Conservation (phyloP, 2,329 filamentous ascomycete species). For the Zymoseptoria passerinii region DNA sequence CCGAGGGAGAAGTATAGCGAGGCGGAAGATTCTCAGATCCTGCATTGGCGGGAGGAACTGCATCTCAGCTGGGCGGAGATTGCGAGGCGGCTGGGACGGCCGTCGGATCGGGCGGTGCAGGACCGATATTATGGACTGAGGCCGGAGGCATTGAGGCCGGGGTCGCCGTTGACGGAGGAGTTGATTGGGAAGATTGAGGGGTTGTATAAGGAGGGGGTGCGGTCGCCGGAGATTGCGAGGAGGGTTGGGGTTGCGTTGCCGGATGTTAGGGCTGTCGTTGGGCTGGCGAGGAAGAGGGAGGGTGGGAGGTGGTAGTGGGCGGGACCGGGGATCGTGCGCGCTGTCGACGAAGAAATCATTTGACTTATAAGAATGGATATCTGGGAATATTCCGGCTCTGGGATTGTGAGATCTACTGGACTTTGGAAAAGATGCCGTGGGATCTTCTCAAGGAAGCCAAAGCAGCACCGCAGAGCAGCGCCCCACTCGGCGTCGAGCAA, state of each 20-base stretch:
- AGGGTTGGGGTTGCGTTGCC: neutral
- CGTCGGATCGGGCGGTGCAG: neutral
- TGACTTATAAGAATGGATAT: too few species aligned
- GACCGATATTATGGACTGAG: neutral
- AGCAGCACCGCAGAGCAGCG: too few species aligned
- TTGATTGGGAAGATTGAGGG: neutral
- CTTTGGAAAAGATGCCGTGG: too few species aligned
- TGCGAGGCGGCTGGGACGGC: neutral
- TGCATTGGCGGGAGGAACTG: neutral
- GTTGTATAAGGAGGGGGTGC: neutral
- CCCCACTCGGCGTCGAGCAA: too few species aligned
- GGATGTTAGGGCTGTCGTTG: neutral
- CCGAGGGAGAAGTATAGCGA: neutral
- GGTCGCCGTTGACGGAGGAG: neutral
- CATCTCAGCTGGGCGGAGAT: neutral
- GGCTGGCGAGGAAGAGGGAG: neutral
- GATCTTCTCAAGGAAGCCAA: too few species aligned
- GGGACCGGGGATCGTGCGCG: neutral
- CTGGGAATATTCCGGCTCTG: too few species aligned
- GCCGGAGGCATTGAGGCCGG: neutral
- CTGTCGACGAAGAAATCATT: neutral
- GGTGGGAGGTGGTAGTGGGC: neutral
- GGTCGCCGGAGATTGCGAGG: neutral
- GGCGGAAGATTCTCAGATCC: neutral
- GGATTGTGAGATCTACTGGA: too few species aligned